Percentiles rank a stretch among this genome's conserved stretches.
Conservation (phyloP, 768 basidiomycete genomes). For the Tubosaeta sp. region DNA sequence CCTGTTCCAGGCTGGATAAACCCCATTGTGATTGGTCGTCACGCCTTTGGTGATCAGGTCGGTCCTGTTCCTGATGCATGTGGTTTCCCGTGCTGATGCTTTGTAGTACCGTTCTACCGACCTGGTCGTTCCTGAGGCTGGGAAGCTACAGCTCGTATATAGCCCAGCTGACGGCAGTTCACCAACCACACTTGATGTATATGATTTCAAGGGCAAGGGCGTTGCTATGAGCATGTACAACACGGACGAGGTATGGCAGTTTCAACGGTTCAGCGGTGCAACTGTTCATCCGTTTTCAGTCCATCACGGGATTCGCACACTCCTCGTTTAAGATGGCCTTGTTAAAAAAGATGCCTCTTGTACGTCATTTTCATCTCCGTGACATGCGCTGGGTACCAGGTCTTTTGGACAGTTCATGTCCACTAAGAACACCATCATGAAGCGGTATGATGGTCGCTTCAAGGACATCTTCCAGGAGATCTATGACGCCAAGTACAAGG, state of each 20-base stretch:
- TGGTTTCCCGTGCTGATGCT: constrained; percentile 6
- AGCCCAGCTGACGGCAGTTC: constrained; percentile 75
- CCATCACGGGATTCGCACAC: constrained; percentile 93
- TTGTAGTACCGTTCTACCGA: constrained; percentile 88
- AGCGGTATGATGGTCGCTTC: constrained; percentile 98
- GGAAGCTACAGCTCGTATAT: constrained; percentile 90
- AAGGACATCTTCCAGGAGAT: constrained; percentile 99
- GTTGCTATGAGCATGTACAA: constrained; percentile 99
- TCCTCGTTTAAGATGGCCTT: constrained; percentile 97
- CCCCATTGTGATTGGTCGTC: constrained; percentile 94
- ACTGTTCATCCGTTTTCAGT: constrained; percentile 38
- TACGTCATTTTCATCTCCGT: constrained; percentile 29
- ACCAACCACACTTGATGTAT: constrained; percentile 72
- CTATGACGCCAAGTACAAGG: constrained; percentile 77
- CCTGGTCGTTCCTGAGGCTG: constrained; percentile 84
- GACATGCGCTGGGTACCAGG: background rate
- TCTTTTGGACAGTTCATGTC: constrained; percentile 71
- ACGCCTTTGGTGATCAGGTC: constrained; percentile 95
- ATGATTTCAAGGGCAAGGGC: constrained; percentile 89
- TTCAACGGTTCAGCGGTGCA: background rate
- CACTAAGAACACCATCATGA: constrained; percentile 96
- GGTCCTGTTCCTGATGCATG: constrained; percentile 16
- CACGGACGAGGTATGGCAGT: constrained; percentile 72
- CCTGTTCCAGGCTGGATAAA: constrained; percentile 97
- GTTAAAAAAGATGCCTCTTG: constrained; percentile 70